Evolutionary conservation across 257 asterid genomes (phyloP).

Genomic region (Solanum chilense): DNA sequence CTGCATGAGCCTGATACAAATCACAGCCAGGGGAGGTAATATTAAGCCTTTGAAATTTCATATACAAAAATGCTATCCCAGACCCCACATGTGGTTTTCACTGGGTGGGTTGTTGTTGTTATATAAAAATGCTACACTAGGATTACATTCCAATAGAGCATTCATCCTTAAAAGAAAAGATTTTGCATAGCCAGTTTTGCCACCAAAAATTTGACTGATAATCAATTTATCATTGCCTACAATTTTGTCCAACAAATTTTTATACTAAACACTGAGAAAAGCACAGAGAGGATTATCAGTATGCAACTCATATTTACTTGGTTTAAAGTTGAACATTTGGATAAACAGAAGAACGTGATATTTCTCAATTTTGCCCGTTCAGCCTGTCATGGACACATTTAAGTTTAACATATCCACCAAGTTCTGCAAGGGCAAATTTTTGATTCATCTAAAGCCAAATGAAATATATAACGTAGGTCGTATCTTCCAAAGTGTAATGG

Average conservation of each 20-base stretch:
- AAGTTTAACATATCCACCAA: neutral
- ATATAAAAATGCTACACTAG: neutral
- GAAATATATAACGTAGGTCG: neutral
- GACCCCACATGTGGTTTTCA: neutral
- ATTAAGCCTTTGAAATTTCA: neutral
- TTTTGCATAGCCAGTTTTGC: neutral
- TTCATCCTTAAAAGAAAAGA: neutral
- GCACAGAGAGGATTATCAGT: neutral
- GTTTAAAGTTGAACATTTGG: neutral
- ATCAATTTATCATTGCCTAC: neutral
- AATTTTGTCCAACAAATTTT: neutral
- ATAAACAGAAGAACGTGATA: neutral
- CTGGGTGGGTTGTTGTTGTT: neutral
- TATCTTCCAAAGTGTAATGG: neutral
- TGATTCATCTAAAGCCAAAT: neutral
- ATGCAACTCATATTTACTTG: neutral
- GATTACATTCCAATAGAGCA: neutral
- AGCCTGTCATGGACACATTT: neutral
- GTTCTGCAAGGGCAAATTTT: neutral
- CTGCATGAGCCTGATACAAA: conserved; percentile 53
- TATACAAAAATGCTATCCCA: neutral
- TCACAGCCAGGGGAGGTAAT: neutral
- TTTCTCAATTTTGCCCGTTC: neutral
- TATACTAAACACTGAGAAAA: neutral
- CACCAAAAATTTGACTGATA: neutral